Conservation (phyloP, 495 filamentous ascomycete genomes). For the Trichocladium antarcticum region DNA sequence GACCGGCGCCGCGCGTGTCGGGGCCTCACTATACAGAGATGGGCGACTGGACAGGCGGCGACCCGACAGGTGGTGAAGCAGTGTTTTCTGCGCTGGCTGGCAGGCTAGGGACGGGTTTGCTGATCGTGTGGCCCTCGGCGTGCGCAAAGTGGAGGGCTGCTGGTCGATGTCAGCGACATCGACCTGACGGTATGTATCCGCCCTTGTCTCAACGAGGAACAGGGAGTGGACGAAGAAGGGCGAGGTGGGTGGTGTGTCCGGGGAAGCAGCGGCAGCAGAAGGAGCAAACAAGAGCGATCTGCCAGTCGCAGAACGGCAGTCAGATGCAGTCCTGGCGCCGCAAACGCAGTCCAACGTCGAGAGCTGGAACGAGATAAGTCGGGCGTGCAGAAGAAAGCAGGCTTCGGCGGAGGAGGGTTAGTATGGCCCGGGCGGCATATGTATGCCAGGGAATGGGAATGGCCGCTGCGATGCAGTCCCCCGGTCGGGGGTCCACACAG, state of each 20-base stretch:
- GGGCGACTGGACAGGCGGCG: too few species aligned
- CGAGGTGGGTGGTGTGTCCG: slow-evolving; percentile 8
- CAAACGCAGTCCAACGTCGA: slow-evolving; percentile 22
- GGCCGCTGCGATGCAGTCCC: slow-evolving; percentile 3
- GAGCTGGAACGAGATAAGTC: slow-evolving; percentile 23
- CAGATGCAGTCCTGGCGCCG: slow-evolving; percentile 26
- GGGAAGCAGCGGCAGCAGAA: slow-evolving; percentile 10
- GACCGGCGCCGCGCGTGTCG: slow-evolving; percentile 15
- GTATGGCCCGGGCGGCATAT: slow-evolving; percentile 24
- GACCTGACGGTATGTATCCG: too few species aligned
- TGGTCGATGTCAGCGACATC: slow-evolving; percentile 14
- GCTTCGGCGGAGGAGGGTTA: slow-evolving; percentile 20
- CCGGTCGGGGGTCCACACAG: slow-evolving; percentile 1
- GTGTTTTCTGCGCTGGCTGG: too few species aligned
- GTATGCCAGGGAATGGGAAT: slow-evolving; percentile 16
- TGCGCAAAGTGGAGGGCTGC: slow-evolving; percentile 4
- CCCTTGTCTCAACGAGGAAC: slow-evolving; percentile 1
- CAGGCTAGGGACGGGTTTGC: too few species aligned
- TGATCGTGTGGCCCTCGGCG: slow-evolving; percentile 4
- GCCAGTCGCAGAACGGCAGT: slow-evolving; percentile 19
- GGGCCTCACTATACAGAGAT: not conserved
- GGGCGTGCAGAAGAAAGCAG: slow-evolving; percentile 20
- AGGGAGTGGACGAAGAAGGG: not conserved
- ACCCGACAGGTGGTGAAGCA: too few species aligned
- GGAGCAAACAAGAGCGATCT: slow-evolving; percentile 26